Base-by-base conservation (phyloP, 2,329 filamentous ascomycete species). In the Pseudodiploospora longispora region DNA sequence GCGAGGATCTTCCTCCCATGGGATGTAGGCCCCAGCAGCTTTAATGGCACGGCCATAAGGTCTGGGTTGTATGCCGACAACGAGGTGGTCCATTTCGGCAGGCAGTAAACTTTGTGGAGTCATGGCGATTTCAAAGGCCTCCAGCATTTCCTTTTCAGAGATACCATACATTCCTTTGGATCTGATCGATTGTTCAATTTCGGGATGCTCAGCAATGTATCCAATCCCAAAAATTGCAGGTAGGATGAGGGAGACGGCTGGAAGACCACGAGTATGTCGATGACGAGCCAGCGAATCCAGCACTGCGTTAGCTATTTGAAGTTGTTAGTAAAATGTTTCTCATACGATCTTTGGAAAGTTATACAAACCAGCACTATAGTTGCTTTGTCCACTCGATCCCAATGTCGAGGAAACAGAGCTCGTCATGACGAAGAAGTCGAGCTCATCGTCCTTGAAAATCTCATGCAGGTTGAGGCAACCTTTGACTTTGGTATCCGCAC, bases 151-250 rank as follows among this genome's bases (percentile, higher is more conserved):
- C 3, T 53, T 42, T 44, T 64, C 61, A 36, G 56, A 57, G 28
- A 67, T 48, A 2, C 59, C 53, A 27, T 62, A 58, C 41, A 67
- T 57, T 3, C 61, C 66, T 32, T 59, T 62, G 19, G 63, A 58
- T 10, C 52, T 47, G 2, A 69, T 55, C 3, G 60, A 38, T 2
- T 50, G 53, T 19, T 19, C 19, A 19, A 19, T 19, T 19, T 19
- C 19, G 19, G 19, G 19, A 19, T 19, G 19, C 29, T 66, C 61
- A 40, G 58, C 52, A 2, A 66, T 47, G 41, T 60, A 59, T 30
- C 64, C 64, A 4, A 67, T 61, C n/a, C 61, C 62, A 19, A 19
- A 19, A 19, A 19, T 19, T 19, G 19, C 19, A 19, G 19, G 19
- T 19, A 19, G 19, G 19, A 19, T 19, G 19, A 19, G 19, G 19